Evolutionary conservation across 2,329 filamentous ascomycete species (phyloP), one percentile per base, ranked within the genome.

Genomic region (Cordyceps cicadae): DNA sequence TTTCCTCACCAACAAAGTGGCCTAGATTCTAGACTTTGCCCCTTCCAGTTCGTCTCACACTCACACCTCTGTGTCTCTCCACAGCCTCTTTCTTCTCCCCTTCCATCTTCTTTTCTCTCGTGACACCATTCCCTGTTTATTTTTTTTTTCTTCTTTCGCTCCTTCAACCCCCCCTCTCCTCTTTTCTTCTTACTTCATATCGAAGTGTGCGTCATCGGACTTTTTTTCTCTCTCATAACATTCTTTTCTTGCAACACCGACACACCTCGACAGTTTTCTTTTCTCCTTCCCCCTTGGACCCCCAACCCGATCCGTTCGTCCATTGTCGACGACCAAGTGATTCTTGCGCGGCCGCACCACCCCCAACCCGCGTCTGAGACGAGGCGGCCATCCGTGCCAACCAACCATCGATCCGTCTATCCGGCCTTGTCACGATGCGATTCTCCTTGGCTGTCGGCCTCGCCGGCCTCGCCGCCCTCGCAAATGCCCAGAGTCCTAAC

Each of bases 381-480:
- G 55, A 59, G 55, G 55, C 55, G 34, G 55, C 48, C 48, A 41
- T 59, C 34, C 21, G 55, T 59, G 48, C 55, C 55, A 48, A 48
- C 55, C 55, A 48, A 58, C 34, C 14, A 19, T 29, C 7, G 55
- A 52, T 59, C 37, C 45, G 15, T 43, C 34, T 37, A 32, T 37
- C 32, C 34, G 21, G 21, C 49, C 15, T 29, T 56, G 43, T 17
- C 49, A 52, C 29, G 5, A 59, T 59, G 57, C 57, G 57, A n/a
- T 59, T 59, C 39, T 21, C 24, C 29, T 21, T 61, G 62, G 64
- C 62, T 48, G 57, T 69, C 56, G 62, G 63, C 61, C 62, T 70
- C 61, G 64, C 66, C 56, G 63, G 64, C 58, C 61, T 66, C 26
- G 62, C 68, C 32, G 64, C 65, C 39, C 58, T 48, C 5, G 56